Evolutionary conservation across 352 stramenopile species (phyloP).

Genomic region (Globisporangium paddicum): DNA sequence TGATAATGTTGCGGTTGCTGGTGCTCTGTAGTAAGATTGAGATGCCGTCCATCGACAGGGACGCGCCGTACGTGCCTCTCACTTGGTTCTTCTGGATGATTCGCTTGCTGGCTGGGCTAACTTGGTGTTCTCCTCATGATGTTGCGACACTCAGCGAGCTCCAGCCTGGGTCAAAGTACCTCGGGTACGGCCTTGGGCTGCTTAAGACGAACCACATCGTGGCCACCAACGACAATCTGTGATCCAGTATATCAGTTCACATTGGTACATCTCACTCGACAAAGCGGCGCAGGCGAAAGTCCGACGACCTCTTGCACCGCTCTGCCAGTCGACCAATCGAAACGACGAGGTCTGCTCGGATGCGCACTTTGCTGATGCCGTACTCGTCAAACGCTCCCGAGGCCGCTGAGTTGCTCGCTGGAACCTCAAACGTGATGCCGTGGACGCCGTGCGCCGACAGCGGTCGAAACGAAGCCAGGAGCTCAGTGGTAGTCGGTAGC

Average conservation of each 20-base stretch:
- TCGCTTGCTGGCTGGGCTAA: background rate
- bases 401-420: background rate
- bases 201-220: conserved; percentile 77
- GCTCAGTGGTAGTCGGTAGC: background rate
- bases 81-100: background rate
- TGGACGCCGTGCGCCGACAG: background rate
- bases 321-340: conserved; percentile 42
- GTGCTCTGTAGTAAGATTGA: conserved; percentile 1
- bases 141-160: conserved; percentile 26
- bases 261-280: background rate
- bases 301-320: conserved; percentile 27
- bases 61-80: conserved; percentile 4
- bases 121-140: background rate
- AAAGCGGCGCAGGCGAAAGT: conserved; percentile 16
- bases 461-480: conserved; percentile 10
- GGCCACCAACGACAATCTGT: conserved; percentile 28
- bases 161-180: conserved; percentile 59
- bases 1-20: background rate
- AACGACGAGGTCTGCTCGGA: conserved; percentile 43
- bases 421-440: conserved; percentile 10
- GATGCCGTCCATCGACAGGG: conserved; percentile 8
- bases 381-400: conserved; percentile 30
- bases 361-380: conserved; percentile 36
- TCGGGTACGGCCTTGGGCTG: conserved; percentile 66
- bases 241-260: background rate